Percentiles rank a stretch among this genome's conserved stretches.
Evolutionary conservation across 331 rosid genomes (phyloP).

Genomic region (Phaseolus coccineus): DNA sequence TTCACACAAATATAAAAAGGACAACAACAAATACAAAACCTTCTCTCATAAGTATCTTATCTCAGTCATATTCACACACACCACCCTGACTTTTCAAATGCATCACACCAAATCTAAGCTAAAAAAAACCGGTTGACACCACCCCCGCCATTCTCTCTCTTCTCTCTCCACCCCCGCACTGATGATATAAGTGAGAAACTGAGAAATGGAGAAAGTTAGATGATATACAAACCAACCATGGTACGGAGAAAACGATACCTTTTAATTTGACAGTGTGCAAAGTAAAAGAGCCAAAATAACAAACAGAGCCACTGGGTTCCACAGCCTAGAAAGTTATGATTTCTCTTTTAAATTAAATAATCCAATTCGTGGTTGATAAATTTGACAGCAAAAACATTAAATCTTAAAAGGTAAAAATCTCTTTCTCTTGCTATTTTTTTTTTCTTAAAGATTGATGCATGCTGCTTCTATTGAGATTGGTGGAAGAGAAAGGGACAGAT

Average conservation of each 20-base stretch:
- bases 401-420: constrained; percentile 16
- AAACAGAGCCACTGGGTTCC: constrained; percentile 51
- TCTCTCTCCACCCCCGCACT: constrained; percentile 26
- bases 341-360: constrained; percentile 29
- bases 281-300: constrained; percentile 47
- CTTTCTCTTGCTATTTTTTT: not conserved
- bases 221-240: constrained; percentile 65
- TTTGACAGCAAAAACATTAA: constrained; percentile 33
- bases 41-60: constrained; percentile 47
- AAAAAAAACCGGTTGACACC: constrained; percentile 55
- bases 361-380: constrained; percentile 37
- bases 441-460: not conserved
- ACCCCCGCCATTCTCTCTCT: constrained; percentile 33
- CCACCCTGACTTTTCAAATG: constrained; percentile 56
- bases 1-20: not conserved
- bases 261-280: constrained; percentile 62
- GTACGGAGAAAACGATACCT: constrained; percentile 70
- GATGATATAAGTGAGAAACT: constrained; percentile 39
- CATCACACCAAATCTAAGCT: constrained; percentile 58
- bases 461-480: not conserved
- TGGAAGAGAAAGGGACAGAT: constrained; percentile 67
- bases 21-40: constrained; percentile 37
- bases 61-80: constrained; percentile 63
- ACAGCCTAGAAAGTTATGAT: constrained; percentile 51
- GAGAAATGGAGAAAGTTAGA: constrained; percentile 46